These are phyloP conservation scores for Nannochloris sp. DNA, from an alignment of 139 green algal species.

Conservation along the genomic window DNA sequence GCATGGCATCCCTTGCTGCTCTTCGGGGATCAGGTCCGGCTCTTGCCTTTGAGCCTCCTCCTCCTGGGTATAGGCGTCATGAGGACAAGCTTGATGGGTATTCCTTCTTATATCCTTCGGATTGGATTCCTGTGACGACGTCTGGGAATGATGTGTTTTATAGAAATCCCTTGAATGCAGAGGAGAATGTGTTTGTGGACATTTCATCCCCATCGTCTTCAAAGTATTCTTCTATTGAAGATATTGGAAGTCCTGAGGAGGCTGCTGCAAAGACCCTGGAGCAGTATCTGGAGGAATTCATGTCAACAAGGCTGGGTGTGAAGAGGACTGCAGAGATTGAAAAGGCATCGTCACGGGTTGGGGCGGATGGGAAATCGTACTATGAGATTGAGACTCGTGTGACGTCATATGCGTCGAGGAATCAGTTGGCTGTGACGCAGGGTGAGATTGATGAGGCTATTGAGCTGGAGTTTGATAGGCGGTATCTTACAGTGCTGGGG, in stretches of 20 bases:
- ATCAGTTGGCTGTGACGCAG: conserved; percentile 62
- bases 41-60: conserved; percentile 3
- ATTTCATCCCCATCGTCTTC: conserved; percentile 76
- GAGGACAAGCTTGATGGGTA: conserved; percentile 82
- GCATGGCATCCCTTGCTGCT: not conserved
- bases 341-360: conserved; percentile 20
- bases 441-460: conserved; percentile 15
- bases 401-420: conserved; percentile 64
- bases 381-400: conserved; percentile 55
- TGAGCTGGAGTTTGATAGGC: conserved; percentile 72
- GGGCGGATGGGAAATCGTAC: conserved; percentile 38
- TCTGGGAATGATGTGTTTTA: conserved; percentile 85
- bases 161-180: conserved; percentile 69
- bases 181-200: conserved; percentile 89
- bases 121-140: conserved; percentile 63
- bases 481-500: conserved; percentile 61
- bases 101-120: conserved; percentile 65
- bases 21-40: not conserved
- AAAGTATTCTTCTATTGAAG: conserved; percentile 56
- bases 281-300: conserved; percentile 85
- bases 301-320: conserved; percentile 87
- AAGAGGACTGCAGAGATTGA: conserved; percentile 42
- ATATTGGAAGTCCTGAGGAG: conserved; percentile 71
- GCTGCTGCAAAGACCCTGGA: conserved; percentile 54
- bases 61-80: conserved; percentile 43